These are phyloP conservation scores for Rhizophagus clarus DNA, from an alignment of 192 early-diverging fungal species.

Conservation along the genomic window DNA sequence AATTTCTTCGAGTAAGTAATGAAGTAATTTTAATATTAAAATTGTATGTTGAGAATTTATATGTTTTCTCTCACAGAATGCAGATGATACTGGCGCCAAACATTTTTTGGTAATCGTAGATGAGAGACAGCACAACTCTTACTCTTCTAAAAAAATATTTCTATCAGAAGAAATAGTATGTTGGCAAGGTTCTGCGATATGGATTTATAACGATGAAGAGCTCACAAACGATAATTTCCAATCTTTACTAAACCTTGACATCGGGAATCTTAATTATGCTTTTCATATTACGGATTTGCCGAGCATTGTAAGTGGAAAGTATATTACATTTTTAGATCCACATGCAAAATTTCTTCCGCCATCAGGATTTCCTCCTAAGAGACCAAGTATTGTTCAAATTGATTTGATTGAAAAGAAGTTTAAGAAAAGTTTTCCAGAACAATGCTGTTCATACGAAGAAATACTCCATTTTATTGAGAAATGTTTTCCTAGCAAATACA, in stretches of 20 bases:
- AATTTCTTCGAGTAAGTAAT: background rate
- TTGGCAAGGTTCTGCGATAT: slow-evolving; percentile 41
- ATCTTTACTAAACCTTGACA: no score
- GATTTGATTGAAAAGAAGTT: slow-evolving; percentile 2
- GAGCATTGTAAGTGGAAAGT: slow-evolving; percentile 33
- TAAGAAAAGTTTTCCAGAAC: background rate
- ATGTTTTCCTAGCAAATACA: no score
- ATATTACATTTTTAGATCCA: slow-evolving; percentile 41
- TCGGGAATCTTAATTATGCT: slow-evolving; percentile 11
- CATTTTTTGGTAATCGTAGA: background rate
- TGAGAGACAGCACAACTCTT: background rate
- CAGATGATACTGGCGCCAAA: slow-evolving; percentile 22
- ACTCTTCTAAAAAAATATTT: background rate
- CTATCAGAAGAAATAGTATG: slow-evolving; percentile 30
- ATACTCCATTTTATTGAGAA: background rate
- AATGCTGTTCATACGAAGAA: background rate
- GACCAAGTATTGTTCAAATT: background rate
- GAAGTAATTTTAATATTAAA: background rate
- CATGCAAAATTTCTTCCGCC: slow-evolving; percentile 4
- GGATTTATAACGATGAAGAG: slow-evolving; percentile 39
- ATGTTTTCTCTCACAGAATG: slow-evolving; percentile 37
- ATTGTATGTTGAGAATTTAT: background rate
- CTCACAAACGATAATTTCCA: slow-evolving; percentile 21
- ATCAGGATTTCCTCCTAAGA: background rate
- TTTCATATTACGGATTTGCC: slow-evolving; percentile 44